phyloP scores from a whole-genome alignment of 352 stramenopile species.

The Globisporangium cylindrosporum region DNA sequence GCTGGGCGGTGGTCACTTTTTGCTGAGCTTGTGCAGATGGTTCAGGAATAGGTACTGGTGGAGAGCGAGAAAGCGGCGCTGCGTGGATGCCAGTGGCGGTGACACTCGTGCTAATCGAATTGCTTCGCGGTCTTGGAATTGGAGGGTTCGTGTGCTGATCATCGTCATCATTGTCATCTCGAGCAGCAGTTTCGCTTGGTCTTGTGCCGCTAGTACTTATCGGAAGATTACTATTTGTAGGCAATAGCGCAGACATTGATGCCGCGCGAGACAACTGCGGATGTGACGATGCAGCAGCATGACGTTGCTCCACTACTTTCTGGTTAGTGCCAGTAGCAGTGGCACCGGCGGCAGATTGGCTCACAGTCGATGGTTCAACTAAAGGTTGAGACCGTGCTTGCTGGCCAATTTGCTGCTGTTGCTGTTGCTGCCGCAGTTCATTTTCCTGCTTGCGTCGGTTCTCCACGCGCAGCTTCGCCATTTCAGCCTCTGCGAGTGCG shows the following conservation, averaged over 20 bases:
- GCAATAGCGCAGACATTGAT: conserved; percentile 1
- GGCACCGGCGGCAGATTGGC: neutral
- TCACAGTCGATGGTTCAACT: neutral
- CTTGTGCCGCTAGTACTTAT: neutral
- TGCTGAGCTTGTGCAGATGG: neutral
- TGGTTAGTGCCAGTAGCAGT: neutral
- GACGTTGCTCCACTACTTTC: neutral
- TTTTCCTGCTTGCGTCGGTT: conserved; percentile 52
- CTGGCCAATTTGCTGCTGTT: conserved; percentile 14
- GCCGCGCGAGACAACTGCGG: conserved; percentile 8
- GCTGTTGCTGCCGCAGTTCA: conserved; percentile 39
- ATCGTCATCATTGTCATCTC: neutral
- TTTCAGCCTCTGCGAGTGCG: conserved; percentile 61
- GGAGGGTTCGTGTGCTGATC: neutral
- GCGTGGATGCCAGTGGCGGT: neutral
- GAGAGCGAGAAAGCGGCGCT: neutral
- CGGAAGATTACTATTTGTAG: too few species aligned
- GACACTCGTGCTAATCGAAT: neutral
- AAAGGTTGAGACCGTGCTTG: neutral
- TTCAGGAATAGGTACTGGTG: neutral
- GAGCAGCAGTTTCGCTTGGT: neutral
- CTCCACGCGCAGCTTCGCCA: conserved; percentile 67
- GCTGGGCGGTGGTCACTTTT: neutral
- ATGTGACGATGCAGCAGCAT: neutral
- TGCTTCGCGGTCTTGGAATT: conserved; percentile 12